Percentiles rank a stretch among this genome's conserved stretches.
Evolutionary conservation across 176 grass and related monocot species (phyloP).

Genomic region (Triticum timopheevii): DNA sequence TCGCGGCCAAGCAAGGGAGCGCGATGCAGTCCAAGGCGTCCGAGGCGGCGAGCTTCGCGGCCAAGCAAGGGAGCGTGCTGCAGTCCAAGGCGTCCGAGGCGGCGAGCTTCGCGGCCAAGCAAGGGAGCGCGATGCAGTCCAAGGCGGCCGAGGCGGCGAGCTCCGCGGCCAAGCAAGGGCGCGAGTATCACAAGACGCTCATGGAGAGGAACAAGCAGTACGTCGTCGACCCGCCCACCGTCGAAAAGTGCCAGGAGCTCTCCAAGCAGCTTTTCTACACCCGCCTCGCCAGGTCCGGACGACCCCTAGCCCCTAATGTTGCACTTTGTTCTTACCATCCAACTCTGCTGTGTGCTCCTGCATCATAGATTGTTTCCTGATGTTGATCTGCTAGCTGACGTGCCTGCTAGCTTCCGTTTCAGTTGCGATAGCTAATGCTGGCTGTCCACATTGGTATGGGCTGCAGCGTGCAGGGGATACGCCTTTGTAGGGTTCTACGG

Average conservation of each 20-base stretch:
- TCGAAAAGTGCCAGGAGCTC: constrained; percentile 75
- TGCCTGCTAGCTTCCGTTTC: not conserved
- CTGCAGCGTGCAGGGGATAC: not conserved
- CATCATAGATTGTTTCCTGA: not conserved
- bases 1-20: constrained; percentile 46
- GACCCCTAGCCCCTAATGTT: not conserved
- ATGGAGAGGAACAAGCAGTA: constrained; percentile 84
- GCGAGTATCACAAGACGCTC: constrained; percentile 69
- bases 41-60: constrained; percentile 46
- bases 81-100: constrained; percentile 1
- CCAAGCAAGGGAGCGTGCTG: constrained; percentile 29
- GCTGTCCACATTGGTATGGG: not conserved
- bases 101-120: not conserved
- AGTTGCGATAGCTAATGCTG: not conserved
- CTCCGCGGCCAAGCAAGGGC: constrained; percentile 45
- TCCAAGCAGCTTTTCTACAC: constrained; percentile 99
- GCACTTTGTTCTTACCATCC: not conserved
- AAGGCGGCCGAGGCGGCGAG: constrained; percentile 58
- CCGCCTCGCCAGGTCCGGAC: constrained; percentile 59
- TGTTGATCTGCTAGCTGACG: not conserved
- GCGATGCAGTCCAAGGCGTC: constrained; percentile 6
- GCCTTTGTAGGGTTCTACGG: not conserved
- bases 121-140: not conserved
- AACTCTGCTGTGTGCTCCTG: not conserved
- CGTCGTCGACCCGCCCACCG: constrained; percentile 62